Conservation (phyloP, 768 basidiomycete species). For the Tulasnella sp. region DNA sequence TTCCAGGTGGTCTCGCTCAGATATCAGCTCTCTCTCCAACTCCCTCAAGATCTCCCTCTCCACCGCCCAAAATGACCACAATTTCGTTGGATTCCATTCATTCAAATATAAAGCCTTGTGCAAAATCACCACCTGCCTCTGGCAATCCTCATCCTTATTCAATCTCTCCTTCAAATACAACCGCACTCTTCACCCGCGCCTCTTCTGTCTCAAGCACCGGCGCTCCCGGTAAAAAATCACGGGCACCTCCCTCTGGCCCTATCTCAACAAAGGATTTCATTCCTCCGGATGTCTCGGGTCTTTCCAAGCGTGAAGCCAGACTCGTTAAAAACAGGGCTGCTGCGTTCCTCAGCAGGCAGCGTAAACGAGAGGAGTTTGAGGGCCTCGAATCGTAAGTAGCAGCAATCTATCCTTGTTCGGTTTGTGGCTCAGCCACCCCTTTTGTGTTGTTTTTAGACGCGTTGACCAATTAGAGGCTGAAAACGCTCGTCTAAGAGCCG, state of each 20-base stretch:
- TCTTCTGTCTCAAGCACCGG: slow-evolving; percentile 8
- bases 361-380: slow-evolving; percentile 88
- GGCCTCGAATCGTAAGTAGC: slow-evolving; percentile 71
- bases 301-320: slow-evolving; percentile 81
- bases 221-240: slow-evolving; percentile 32
- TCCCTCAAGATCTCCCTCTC: not conserved
- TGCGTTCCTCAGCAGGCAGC: slow-evolving; percentile 79
- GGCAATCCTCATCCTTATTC: slow-evolving; percentile 6
- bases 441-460: slow-evolving; percentile 37
- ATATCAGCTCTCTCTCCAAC: slow-evolving; percentile 3
- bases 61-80: slow-evolving; percentile 13
- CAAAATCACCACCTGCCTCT: not conserved
- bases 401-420: slow-evolving; percentile 10
- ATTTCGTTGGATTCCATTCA: slow-evolving; percentile 4
- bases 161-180: slow-evolving; percentile 12
- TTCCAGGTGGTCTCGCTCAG: slow-evolving; percentile 15
- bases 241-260: slow-evolving; percentile 33
- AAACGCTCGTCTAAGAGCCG: slow-evolving; percentile 45
- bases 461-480: slow-evolving; percentile 77
- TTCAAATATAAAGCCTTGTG: not conserved
- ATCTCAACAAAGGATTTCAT: slow-evolving; percentile 68
- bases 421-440: slow-evolving; percentile 6
- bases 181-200: slow-evolving; percentile 12
- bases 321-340: slow-evolving; percentile 87
- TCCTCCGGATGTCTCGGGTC: slow-evolving; percentile 76